Base-by-base conservation (phyloP, 2,329 filamentous ascomycete species). In the Cercospora janseana region DNA sequence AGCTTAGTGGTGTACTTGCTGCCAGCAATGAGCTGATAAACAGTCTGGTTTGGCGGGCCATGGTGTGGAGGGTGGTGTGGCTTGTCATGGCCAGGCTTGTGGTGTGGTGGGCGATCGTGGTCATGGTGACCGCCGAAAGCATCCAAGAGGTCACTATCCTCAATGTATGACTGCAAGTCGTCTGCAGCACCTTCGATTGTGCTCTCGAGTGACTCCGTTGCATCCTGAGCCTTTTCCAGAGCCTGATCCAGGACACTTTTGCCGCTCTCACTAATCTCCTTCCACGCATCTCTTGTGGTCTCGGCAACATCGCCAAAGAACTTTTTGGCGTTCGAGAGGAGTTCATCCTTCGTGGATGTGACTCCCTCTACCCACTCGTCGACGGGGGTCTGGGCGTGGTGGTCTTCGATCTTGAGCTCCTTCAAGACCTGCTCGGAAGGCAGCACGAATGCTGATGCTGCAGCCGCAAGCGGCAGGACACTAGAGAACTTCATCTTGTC, bases 1-100 rank as follows among this genome's bases (percentile, higher is more conserved):
- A 95, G 85, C 68, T 84, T 86, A 41, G 81, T 86, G 1, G 88
- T 91, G 70, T 88, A 79, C 62, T 90, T 86, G 72, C 80, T 86
- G 61, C 79, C 73, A n/a, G 79, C 74, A 68, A 95, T 88, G 53
- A 91, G 72, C 69, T 95, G 75, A 70, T 91, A 95, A 35, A 95
- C 80, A 15, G 89, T 94, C 64, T 78, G 71, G 64, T 89, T 86
- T 4, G 80, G 74, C 54, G 73, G 72, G 41, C 66, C 67, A 56
- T 75, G 68, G 41, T 69, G 66, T 27, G 62, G 60, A 21, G 61
- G 61, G 15, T 61, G 62, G 45, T 64, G 63, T 21, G 52, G 52
- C 45, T 49, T 54, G 49, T 38, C 51, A 20, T 49, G 44, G 35
- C n/a, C n/a, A n/a, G n/a, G n/a, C 9, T 21, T 23, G 47, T 37